Evolutionary conservation across 2,329 filamentous ascomycete genomes (phyloP).

Genomic region (Ophiocordyceps camponoti-leonardi): DNA sequence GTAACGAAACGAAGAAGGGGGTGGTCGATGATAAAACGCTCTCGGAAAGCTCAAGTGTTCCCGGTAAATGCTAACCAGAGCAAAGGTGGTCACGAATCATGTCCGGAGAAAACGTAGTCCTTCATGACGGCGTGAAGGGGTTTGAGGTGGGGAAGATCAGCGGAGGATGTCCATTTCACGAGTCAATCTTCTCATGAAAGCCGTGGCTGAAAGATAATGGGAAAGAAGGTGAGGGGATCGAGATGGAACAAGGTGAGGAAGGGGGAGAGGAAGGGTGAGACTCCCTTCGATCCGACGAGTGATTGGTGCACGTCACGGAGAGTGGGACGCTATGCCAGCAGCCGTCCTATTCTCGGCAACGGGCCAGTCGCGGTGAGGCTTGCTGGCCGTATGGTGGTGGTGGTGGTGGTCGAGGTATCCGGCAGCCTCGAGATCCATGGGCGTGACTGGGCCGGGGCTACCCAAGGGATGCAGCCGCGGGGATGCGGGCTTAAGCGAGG

Average conservation of each 20-base stretch:
- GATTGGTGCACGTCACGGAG: not conserved
- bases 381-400: not conserved
- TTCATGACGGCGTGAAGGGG: no score
- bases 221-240: not conserved
- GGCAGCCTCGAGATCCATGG: constrained; percentile 34
- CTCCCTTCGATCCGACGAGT: not conserved
- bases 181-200: no score
- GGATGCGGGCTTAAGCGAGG: constrained; percentile 27
- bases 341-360: not conserved
- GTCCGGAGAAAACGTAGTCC: no score
- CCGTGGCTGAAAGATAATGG: no score
- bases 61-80: not conserved
- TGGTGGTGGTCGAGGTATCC: constrained; percentile 17
- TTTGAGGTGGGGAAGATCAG: no score
- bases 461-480: constrained; percentile 34
- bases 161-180: no score
- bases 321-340: not conserved
- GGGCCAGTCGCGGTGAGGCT: not conserved
- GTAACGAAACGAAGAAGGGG: no score
- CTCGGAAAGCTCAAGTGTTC: not conserved
- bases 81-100: no score
- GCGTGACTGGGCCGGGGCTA: constrained; percentile 43
- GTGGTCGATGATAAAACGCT: not conserved
- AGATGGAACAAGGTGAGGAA: not conserved
- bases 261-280: no score